phyloP scores from a whole-genome alignment of 495 filamentous ascomycete genomes.

The Aspergillus funiculosus region DNA sequence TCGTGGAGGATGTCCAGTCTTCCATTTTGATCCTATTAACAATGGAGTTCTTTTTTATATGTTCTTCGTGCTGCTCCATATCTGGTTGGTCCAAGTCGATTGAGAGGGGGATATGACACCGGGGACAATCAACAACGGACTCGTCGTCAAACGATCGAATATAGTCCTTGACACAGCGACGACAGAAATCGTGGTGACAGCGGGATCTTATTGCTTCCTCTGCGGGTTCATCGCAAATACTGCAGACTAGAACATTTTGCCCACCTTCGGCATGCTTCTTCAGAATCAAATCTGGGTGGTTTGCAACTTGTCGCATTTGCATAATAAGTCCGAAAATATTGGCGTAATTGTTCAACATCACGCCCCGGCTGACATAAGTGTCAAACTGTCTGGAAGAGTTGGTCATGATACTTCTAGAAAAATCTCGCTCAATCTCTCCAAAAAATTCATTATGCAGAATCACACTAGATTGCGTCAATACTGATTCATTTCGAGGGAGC shows the following conservation, averaged over 20 bases:
- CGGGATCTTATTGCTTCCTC: slow-evolving; percentile 88
- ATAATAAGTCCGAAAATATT: slow-evolving; percentile 80
- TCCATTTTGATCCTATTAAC: slow-evolving; percentile 98
- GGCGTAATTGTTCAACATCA: slow-evolving; percentile 94
- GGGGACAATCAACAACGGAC: slow-evolving; percentile 72
- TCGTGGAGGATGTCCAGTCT: slow-evolving; percentile 93
- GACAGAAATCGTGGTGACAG: slow-evolving; percentile 94
- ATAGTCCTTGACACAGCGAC: slow-evolving; percentile 80
- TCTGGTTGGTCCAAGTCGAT: slow-evolving; percentile 93
- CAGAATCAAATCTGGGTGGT: slow-evolving; percentile 90
- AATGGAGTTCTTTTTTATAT: slow-evolving; percentile 88
- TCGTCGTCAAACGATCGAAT: slow-evolving; percentile 61
- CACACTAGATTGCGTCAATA: slow-evolving; percentile 38
- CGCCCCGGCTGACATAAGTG: slow-evolving; percentile 89
- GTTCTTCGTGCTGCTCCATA: slow-evolving; percentile 77
- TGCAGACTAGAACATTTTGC: slow-evolving; percentile 86
- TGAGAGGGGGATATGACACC: slow-evolving; percentile 80
- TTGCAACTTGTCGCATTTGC: slow-evolving; percentile 94
- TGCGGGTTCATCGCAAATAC: slow-evolving; percentile 90
- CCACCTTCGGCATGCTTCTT: slow-evolving; percentile 80
- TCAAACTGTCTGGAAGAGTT: slow-evolving; percentile 83
- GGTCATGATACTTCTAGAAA: slow-evolving; percentile 92
- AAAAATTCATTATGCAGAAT: slow-evolving; percentile 90
- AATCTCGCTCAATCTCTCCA: slow-evolving; percentile 88
- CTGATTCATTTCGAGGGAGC: no score